phyloP scores from a whole-genome alignment of 495 filamentous ascomycete species.

The Penicillium waksmanii region DNA sequence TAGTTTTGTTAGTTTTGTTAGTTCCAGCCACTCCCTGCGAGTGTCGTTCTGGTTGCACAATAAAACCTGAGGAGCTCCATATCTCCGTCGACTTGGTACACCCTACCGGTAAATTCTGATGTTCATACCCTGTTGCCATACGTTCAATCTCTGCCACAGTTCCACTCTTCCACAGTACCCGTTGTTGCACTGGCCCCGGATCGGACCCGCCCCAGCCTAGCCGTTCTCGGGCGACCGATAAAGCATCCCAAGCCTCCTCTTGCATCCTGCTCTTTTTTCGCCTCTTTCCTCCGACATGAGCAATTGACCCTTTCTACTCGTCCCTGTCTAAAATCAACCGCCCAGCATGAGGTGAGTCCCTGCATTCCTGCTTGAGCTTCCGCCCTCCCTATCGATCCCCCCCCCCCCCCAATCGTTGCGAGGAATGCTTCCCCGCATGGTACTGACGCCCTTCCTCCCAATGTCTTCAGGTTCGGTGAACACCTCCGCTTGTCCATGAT shows the following conservation, averaged over 20 bases:
- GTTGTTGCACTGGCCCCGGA: not conserved
- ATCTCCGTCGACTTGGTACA: no score
- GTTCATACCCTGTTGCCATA: no score
- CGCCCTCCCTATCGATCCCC: no score
- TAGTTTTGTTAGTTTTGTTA: no score
- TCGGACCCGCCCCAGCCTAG: slow-evolving; percentile 8
- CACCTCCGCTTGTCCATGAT: slow-evolving; percentile 92
- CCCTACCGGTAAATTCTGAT: no score
- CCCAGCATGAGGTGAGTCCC: slow-evolving; percentile 37
- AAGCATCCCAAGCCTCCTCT: slow-evolving; percentile 15
- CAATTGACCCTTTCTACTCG: slow-evolving; percentile 16
- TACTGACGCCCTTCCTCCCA: not conserved
- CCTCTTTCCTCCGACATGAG: slow-evolving; percentile 23
- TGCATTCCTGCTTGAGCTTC: not conserved
- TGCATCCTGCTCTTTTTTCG: slow-evolving; percentile 6
- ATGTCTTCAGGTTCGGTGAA: slow-evolving; percentile 84
- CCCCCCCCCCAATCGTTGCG: no score
- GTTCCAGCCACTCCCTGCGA: not conserved
- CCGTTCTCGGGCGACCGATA: slow-evolving; percentile 26
- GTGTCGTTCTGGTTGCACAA: not conserved
- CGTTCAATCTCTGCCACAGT: no score
- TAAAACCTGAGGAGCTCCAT: not conserved
- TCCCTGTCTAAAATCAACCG: not conserved
- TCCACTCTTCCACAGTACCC: not conserved
- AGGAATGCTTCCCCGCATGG: slow-evolving; percentile 21